These are phyloP conservation scores for Camellia granthamiana DNA, from an alignment of 148 eudicot genomes.

Conservation along the genomic window DNA sequence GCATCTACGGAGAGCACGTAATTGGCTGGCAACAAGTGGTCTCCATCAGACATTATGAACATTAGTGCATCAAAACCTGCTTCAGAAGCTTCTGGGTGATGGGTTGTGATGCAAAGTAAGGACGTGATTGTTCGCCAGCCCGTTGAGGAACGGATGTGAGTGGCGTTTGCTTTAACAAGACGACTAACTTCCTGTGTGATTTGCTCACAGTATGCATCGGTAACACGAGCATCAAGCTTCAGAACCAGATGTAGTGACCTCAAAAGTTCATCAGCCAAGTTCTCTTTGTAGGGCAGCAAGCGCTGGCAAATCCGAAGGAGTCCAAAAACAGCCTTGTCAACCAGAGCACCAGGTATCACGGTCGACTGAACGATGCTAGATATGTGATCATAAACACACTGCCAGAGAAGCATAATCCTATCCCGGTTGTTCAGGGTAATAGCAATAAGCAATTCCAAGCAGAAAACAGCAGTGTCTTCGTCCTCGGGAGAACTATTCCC, in stretches of 20 bases:
- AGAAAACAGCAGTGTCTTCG: slow-evolving; percentile 85
- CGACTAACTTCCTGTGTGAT: slow-evolving; percentile 89
- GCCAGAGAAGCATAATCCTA: slow-evolving; percentile 90
- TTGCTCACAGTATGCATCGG: slow-evolving; percentile 88
- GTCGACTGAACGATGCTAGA: slow-evolving; percentile 66
- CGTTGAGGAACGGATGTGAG: slow-evolving; percentile 75
- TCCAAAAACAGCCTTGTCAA: slow-evolving; percentile 82
- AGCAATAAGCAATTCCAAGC: slow-evolving; percentile 80
- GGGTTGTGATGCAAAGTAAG: slow-evolving; percentile 67
- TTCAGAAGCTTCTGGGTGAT: slow-evolving; percentile 82
- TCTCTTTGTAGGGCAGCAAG: slow-evolving; percentile 83
- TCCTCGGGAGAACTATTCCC: slow-evolving; percentile 65
- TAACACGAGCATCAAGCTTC: slow-evolving; percentile 88
- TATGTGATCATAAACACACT: slow-evolving; percentile 81
- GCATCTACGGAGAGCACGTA: slow-evolving; percentile 58
- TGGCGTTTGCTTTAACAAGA: slow-evolving; percentile 76
- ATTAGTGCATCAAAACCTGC: slow-evolving; percentile 66
- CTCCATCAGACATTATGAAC: slow-evolving; percentile 72
- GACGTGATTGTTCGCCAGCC: slow-evolving; percentile 87
- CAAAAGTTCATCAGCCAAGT: slow-evolving; percentile 82
- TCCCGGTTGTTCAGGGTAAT: slow-evolving; percentile 87
- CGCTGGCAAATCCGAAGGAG: slow-evolving; percentile 78
- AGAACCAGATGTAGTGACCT: slow-evolving; percentile 79
- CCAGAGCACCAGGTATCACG: slow-evolving; percentile 68
- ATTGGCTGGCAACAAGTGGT: slow-evolving; percentile 66